Conservation (phyloP, 148 eudicot genomes). For the Nepenthes gracilis region DNA sequence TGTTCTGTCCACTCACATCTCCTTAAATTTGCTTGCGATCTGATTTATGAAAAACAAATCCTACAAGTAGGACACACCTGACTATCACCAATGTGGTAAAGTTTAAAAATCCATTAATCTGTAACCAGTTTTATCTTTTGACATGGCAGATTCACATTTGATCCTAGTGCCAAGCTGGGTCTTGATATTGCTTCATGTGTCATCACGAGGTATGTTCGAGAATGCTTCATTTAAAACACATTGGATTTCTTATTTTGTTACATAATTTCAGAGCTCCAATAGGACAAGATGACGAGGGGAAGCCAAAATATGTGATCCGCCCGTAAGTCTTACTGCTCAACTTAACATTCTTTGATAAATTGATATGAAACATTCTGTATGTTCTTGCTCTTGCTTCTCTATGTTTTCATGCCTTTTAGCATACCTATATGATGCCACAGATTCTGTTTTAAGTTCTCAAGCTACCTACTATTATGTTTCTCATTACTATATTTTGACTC, state of each 20-base stretch:
- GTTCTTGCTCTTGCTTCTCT: neutral
- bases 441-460: too few relatives aligned
- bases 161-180: conserved; percentile 70
- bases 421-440: neutral
- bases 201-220: conserved; percentile 58
- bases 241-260: neutral
- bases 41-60: too few relatives aligned
- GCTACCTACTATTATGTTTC: too few relatives aligned
- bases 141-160: conserved; percentile 79
- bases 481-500: too few relatives aligned
- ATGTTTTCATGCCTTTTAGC: neutral
- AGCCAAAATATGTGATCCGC: conserved; percentile 78
- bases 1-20: too few relatives aligned
- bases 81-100: too few relatives aligned
- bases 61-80: too few relatives aligned
- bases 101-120: neutral
- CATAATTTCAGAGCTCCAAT: conserved; percentile 55
- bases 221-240: neutral
- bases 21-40: too few relatives aligned
- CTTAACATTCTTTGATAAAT: neutral
- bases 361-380: neutral
- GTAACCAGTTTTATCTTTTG: conserved; percentile 7
- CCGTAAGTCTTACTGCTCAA: conserved; percentile 51
- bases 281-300: conserved; percentile 78
- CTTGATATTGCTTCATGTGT: conserved; percentile 96